Evolutionary conservation across 2,329 filamentous ascomycete genomes (phyloP), one percentile per base, ranked within the genome.

Genomic region (Seiridium cupressi): DNA sequence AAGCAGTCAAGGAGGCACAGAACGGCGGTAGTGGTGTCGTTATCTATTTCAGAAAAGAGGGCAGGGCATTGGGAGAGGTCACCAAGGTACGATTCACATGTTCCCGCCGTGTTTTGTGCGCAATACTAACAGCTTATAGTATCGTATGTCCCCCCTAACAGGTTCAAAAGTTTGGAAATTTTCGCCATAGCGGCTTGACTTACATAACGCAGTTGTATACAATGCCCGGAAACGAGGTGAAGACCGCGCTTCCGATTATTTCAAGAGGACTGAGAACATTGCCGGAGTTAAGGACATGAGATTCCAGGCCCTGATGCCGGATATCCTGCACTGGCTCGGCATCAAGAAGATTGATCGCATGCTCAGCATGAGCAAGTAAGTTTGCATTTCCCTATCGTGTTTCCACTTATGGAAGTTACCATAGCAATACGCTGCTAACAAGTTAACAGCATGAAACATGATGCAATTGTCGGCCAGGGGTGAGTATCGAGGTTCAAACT

Each of bases 281-380:
- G 95, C 95, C 7, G 95, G 95, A 62, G 94, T 98, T 66, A 96
- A 97, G 75, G 90, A 88, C 68, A 98, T 98, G 94, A 89, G 95
- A 44, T 98, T 98, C 83, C 95, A 98, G 80, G 94, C 94, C 35
- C 82, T 99, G 58, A 98, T 98, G 95, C 94, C 95, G 40, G 93
- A 97, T 74, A 96, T 98, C 66, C 83, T 98, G 58, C 95, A 98
- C 77, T 98, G 95, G 95, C 85, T 99, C 36, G 95, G 95, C 63
- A 97, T 99, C 72, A 95, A 91, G 73, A 98, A 98, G 83, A 98
- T 99, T 72, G 95, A 99, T 75, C 85, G 93, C 62, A 99, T 98
- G 95, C 81, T 97, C 68, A 96, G 92, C 79, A 98, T 98, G 95
- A 96, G 92, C 77, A 96, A 98, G 89, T 91, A 72, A 80, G 87